Percentiles rank a stretch among this genome's conserved stretches.
These are phyloP conservation scores for Ophiocordyceps camponoti-saundersi DNA, from an alignment of 2,329 filamentous ascomycete species.

Conservation along the genomic window DNA sequence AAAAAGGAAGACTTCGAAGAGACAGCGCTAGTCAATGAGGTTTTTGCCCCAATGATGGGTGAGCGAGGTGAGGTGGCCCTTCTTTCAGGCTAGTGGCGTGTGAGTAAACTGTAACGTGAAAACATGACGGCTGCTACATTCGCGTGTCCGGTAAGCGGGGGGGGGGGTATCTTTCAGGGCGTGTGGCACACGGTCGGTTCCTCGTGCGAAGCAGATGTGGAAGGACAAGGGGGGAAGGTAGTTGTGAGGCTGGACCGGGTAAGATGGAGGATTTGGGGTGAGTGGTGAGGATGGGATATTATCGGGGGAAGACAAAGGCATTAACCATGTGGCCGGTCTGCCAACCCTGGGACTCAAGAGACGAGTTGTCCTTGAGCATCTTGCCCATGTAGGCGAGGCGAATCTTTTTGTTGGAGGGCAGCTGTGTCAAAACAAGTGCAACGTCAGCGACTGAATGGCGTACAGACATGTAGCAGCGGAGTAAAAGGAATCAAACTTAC, in stretches of 20 bases:
- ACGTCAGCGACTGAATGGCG: neutral
- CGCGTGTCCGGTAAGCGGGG: neutral
- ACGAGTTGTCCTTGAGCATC: conserved; percentile 51
- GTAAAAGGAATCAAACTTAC: conserved; percentile 2
- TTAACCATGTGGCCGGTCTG: conserved; percentile 59
- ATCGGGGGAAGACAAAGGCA: conserved; percentile 47
- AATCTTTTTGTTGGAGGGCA: conserved; percentile 41
- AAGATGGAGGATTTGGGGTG: neutral
- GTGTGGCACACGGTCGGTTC: neutral
- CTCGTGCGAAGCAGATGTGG: neutral
- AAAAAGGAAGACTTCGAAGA: neutral
- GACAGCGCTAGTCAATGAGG: neutral
- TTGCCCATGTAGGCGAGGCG: conserved; percentile 69
- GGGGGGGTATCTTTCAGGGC: neutral
- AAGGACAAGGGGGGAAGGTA: neutral
- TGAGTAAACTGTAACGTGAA: neutral
- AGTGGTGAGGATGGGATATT: conserved; percentile 2
- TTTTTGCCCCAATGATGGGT: neutral
- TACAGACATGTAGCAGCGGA: neutral
- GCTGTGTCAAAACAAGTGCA: conserved; percentile 18
- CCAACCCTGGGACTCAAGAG: conserved; percentile 58
- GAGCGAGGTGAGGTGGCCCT: neutral
- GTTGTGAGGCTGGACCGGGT: neutral
- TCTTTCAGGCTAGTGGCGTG: neutral
- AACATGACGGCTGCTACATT: neutral